Percentiles rank a stretch among this genome's conserved stretches.
Conservation (phyloP, 805 yeast genomes). For the Lipomyces anomalus region DNA sequence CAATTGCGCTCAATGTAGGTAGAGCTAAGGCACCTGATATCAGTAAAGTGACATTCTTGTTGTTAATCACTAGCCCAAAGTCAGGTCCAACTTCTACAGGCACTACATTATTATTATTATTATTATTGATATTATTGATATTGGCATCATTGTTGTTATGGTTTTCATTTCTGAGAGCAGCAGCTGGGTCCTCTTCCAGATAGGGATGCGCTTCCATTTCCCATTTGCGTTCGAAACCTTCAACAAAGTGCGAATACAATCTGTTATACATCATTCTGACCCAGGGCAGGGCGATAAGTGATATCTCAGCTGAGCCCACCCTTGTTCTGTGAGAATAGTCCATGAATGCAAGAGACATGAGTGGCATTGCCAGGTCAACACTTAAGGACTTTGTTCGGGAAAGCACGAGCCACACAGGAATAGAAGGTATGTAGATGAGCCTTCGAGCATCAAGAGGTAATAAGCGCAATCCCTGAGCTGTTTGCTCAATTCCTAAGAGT, state of each 20-base stretch:
- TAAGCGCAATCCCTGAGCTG: constrained; percentile 10
- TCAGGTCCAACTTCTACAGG: too few species aligned
- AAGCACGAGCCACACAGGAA: constrained; percentile 25
- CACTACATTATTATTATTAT: too few species aligned
- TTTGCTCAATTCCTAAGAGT: constrained; percentile 25
- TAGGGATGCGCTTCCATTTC: neutral
- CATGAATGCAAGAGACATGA: neutral
- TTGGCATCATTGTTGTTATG: too few species aligned
- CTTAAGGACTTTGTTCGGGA: constrained; percentile 19
- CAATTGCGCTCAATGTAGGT: constrained; percentile 12
- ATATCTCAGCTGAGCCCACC: neutral
- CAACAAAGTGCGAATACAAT: neutral
- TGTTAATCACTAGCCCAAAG: too few species aligned
- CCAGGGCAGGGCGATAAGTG: neutral
- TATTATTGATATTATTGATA: neutral
- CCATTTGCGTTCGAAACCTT: constrained; percentile 1
- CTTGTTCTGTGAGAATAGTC: neutral
- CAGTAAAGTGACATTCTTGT: too few species aligned
- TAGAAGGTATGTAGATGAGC: constrained; percentile 25
- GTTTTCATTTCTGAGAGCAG: neutral
- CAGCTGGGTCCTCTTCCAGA: neutral
- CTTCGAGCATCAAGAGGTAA: constrained; percentile 19
- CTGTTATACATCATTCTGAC: constrained; percentile 1
- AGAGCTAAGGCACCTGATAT: constrained; percentile 12
- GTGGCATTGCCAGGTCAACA: constrained; percentile 1